phyloP scores from a whole-genome alignment of 2,329 filamentous ascomycete species.

The Fusarium goolgardi region DNA sequence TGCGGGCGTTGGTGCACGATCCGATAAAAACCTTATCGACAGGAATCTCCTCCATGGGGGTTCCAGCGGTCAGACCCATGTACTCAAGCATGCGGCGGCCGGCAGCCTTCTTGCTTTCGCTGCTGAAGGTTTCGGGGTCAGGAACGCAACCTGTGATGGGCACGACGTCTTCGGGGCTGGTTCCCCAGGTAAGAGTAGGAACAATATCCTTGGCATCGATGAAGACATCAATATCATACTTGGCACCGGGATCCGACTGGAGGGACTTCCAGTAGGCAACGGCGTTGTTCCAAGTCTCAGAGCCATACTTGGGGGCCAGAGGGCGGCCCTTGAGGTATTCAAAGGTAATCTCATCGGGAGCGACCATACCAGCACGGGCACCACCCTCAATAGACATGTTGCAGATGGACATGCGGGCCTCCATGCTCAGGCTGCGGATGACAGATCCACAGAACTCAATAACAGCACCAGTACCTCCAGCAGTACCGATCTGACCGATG shows the following conservation, averaged over 20 bases:
- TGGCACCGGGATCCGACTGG: conserved; percentile 86
- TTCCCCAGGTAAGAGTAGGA: conserved; percentile 96
- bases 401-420: conserved; percentile 98
- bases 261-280: conserved; percentile 88
- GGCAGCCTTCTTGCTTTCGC: conserved; percentile 81
- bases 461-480: conserved; percentile 91
- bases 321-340: conserved; percentile 94
- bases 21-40: conserved; percentile 98
- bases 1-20: conserved; percentile 96
- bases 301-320: conserved; percentile 85
- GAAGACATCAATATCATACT: conserved; percentile 89
- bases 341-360: conserved; percentile 92
- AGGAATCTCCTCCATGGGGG: conserved; percentile 88
- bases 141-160: conserved; percentile 93
- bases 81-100: conserved; percentile 90
- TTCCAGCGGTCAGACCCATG: conserved; percentile 91
- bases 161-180: conserved; percentile 95
- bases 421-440: conserved; percentile 90
- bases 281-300: conserved; percentile 90
- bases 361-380: conserved; percentile 95
- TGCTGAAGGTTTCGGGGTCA: conserved; percentile 85
- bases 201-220: conserved; percentile 93
- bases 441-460: conserved; percentile 98
- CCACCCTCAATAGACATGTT: conserved; percentile 99
- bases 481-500: conserved; percentile 94